phyloP scores from a whole-genome alignment of 2,329 filamentous ascomycete genomes.

The Epichloe aotearoae region DNA sequence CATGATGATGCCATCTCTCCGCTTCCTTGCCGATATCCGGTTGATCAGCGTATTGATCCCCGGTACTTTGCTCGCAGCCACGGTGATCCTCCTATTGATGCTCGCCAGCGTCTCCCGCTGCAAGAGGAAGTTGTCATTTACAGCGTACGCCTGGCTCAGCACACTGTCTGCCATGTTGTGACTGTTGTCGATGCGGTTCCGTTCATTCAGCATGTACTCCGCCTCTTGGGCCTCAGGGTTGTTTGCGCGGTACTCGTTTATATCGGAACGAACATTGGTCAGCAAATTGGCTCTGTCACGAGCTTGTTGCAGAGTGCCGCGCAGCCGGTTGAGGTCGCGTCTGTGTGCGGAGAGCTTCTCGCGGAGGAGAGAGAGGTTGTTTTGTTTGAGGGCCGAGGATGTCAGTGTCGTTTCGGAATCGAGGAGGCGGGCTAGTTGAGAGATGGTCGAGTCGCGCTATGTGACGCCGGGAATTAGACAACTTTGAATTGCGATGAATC shows the following conservation, averaged over 20 bases:
- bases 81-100: conserved; percentile 82
- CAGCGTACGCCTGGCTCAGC: conserved; percentile 87
- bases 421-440: conserved; percentile 74
- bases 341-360: conserved; percentile 82
- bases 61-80: conserved; percentile 80
- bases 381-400: conserved; percentile 90
- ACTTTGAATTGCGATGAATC: neutral
- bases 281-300: conserved; percentile 84
- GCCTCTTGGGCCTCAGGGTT: conserved; percentile 77
- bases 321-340: conserved; percentile 66
- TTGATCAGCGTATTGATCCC: conserved; percentile 86
- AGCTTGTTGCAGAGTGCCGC: conserved; percentile 58
- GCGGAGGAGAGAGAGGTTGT: conserved; percentile 81
- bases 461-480: neutral
- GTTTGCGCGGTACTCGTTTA: conserved; percentile 70
- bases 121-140: conserved; percentile 78
- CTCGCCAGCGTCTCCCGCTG: conserved; percentile 80
- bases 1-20: conserved; percentile 88
- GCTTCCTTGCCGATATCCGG: conserved; percentile 87
- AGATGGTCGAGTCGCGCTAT: conserved; percentile 69
- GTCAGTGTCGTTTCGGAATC: conserved; percentile 83
- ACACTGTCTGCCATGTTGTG: conserved; percentile 83
- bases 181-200: conserved; percentile 72
- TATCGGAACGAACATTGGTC: conserved; percentile 81
- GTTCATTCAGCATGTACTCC: conserved; percentile 94